Conservation (phyloP, 495 filamentous ascomycete genomes). For the Aspergillus panamensis region DNA sequence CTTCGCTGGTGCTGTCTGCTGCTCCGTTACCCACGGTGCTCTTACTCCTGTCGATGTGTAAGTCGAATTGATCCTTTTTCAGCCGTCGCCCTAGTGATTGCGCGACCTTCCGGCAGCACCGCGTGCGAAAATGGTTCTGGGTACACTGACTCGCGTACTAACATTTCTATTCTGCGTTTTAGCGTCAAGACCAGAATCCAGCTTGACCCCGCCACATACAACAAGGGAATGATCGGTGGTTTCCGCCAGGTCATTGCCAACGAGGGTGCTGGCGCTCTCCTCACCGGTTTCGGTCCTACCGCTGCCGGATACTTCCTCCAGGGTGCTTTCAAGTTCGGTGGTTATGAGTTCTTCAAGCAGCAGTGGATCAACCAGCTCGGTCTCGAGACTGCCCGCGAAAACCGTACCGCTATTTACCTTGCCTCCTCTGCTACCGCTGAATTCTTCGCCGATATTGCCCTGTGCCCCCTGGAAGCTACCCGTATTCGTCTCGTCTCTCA, state of each 20-base stretch:
- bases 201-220: conserved; percentile 87
- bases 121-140: background rate
- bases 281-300: conserved; percentile 85
- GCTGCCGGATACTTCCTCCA: conserved; percentile 92
- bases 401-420: conserved; percentile 86
- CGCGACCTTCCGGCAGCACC: conserved; percentile 14
- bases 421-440: conserved; percentile 79
- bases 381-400: conserved; percentile 74
- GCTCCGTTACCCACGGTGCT: conserved; percentile 87
- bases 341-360: conserved; percentile 95
- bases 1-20: conserved; percentile 91
- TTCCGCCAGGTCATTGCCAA: conserved; percentile 79
- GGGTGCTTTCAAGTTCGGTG: conserved; percentile 92
- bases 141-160: conserved; percentile 10
- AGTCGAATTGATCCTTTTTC: conserved; percentile 40
- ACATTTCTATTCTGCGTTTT: conserved; percentile 30
- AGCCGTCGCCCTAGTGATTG: conserved; percentile 4
- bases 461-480: conserved; percentile 91
- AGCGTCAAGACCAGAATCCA: conserved; percentile 96
- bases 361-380: conserved; percentile 81
- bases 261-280: conserved; percentile 84
- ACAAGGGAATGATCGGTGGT: conserved; percentile 82
- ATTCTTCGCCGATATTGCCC: conserved; percentile 92
- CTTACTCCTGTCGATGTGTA: conserved; percentile 97
- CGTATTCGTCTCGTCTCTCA: conserved; percentile 93